Evolutionary conservation across 768 basidiomycete genomes (phyloP), one percentile per base, ranked within the genome.

Genomic region (Naganishia vaughanmartiniae): DNA sequence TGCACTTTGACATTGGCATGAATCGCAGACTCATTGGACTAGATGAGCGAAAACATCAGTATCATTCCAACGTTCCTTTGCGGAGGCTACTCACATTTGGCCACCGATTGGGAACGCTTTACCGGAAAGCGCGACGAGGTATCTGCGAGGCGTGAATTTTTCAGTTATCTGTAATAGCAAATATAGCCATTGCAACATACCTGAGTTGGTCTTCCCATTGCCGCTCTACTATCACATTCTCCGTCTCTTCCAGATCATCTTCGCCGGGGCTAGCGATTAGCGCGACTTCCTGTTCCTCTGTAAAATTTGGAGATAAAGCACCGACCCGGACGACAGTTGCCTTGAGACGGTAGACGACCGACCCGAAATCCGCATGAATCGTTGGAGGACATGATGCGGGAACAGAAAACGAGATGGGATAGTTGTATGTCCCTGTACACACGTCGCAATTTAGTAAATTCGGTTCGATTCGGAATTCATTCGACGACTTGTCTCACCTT

Each of bases 351-450:
- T 96, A 99, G 0, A 79, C 78, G 15, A 96, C 87, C 2, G 87
- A 85, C 11, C 93, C 95, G 74, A 87, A 89, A 46, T 89, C 86
- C 71, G 88, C 88, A 53, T 84, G 84, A 72, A 94, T 83, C 0
- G 88, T 87, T 1, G 95, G 91, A 2, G 93, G 92, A 3, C 89
- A 85, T 70, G 87, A 85, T 6, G 87, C 84, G 0, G 95, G 92
- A 67, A 99, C 88, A 21, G 88, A 84, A 79, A 97, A 93, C 17
- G 90, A 90, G 76, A 99, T 90, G 2, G 95, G 95, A 81, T 92
- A 98, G 21, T 89, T 92, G 79, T 98, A 97, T 6, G 88, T 90
- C 24, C 93, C 93, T 91, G 74, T 36, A 12, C 24, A 21, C 21
- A 26, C 48, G 24, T 51, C n/a, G 48, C n/a, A n/a, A 11, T 34